Percentiles rank a stretch among this genome's conserved stretches.
phyloP scores from a whole-genome alignment of 2,329 filamentous ascomycete species.

The Aspergillus tamarii region DNA sequence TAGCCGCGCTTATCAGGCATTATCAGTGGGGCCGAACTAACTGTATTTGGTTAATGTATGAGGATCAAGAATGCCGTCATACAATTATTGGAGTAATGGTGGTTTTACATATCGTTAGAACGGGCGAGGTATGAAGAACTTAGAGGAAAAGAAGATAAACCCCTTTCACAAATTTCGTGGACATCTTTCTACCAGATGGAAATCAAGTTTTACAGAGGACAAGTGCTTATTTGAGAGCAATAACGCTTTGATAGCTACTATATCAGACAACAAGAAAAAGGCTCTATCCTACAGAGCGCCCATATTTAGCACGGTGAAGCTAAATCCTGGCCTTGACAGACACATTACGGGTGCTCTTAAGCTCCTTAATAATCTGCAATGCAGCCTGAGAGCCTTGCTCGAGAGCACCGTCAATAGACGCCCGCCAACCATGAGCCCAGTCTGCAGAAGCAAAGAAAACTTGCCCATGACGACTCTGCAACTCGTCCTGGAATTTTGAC shows the following conservation, averaged over 20 bases:
- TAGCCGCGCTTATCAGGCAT: neutral
- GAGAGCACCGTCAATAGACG: constrained; percentile 5
- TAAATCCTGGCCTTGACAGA: neutral
- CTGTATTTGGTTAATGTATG: neutral
- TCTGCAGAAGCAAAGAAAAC: constrained; percentile 8
- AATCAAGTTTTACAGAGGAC: neutral
- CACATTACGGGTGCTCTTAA: neutral
- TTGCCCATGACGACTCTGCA: constrained; percentile 3
- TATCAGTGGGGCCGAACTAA: neutral
- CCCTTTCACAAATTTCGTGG: no score
- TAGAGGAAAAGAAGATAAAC: rapidly evolving
- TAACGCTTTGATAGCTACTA: neutral
- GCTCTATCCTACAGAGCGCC: neutral
- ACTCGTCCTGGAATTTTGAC: constrained; percentile 5
- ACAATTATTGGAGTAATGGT: no score
- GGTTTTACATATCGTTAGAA: no score
- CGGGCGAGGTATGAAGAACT: no score
- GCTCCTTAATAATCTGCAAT: neutral
- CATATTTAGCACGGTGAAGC: neutral
- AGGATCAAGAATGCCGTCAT: no score
- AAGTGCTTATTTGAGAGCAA: neutral
- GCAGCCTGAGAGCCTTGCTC: neutral
- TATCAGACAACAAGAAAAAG: neutral
- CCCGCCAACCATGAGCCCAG: constrained; percentile 10
- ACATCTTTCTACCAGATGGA: no score